Evolutionary conservation across 352 stramenopile genomes (phyloP).

Genomic region (Aphanomyces astaci): DNA sequence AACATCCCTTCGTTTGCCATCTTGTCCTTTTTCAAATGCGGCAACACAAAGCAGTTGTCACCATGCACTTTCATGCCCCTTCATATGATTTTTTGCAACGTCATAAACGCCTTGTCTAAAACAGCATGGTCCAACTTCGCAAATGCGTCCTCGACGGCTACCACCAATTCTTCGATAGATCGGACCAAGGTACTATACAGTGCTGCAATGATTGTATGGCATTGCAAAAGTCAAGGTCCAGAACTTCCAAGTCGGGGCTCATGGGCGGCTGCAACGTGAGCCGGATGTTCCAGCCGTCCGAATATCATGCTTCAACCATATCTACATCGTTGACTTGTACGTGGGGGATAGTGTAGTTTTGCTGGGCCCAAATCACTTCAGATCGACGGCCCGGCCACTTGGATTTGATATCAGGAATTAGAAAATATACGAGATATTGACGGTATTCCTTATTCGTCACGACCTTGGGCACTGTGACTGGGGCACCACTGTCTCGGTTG

Average conservation of each 20-base stretch:
- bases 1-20: background rate
- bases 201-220: slow-evolving; percentile 27
- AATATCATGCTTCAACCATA: background rate
- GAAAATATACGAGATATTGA: background rate
- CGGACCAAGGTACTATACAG: background rate
- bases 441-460: too few relatives aligned
- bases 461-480: background rate
- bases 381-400: background rate
- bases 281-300: slow-evolving; percentile 26
- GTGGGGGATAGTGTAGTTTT: slow-evolving; percentile 29
- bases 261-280: slow-evolving; percentile 26
- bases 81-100: slow-evolving; percentile 7
- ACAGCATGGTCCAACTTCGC: background rate
- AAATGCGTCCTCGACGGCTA: background rate
- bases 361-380: slow-evolving; percentile 18
- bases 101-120: slow-evolving; percentile 4
- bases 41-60: background rate
- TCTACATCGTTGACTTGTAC: slow-evolving; percentile 20
- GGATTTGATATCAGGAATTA: background rate
- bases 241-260: slow-evolving; percentile 28
- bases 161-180: background rate
- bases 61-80: background rate
- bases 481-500: too few relatives aligned
- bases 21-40: slow-evolving; percentile 6
- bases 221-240: slow-evolving; percentile 29